A percentile compares a stretch with the other conserved stretches of the same genome.
phyloP scores from a whole-genome alignment of 306 rosid genomes.

The Lathyrus oleraceus region DNA sequence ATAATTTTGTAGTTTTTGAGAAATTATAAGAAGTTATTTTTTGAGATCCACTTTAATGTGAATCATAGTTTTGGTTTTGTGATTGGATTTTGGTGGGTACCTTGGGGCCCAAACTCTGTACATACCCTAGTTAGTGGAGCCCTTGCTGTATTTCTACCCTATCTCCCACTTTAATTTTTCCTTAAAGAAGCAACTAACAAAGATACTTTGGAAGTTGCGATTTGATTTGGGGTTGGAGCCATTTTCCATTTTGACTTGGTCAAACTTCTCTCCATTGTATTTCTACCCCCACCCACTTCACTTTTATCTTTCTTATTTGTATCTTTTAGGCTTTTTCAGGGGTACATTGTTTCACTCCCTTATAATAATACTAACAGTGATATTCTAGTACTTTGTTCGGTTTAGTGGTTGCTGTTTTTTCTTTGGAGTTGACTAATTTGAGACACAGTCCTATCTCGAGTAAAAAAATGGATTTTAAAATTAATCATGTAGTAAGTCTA shows the following conservation, averaged over 20 bases:
- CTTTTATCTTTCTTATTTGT: too few species aligned
- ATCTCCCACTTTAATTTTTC: slow-evolving; percentile 33
- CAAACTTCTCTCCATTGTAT: slow-evolving; percentile 13
- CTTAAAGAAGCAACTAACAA: slow-evolving; percentile 31
- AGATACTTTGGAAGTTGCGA: slow-evolving; percentile 21
- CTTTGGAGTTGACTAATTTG: too few species aligned
- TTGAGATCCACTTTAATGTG: too few species aligned
- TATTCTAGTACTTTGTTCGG: too few species aligned
- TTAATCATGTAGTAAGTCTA: too few species aligned
- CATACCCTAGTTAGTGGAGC: slow-evolving; percentile 11
- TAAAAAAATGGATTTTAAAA: too few species aligned
- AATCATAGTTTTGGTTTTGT: too few species aligned
- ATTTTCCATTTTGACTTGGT: slow-evolving; percentile 37
- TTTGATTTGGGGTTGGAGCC: slow-evolving; percentile 14
- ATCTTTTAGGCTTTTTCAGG: not conserved
- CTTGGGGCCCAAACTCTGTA: not conserved
- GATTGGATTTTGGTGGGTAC: not conserved
- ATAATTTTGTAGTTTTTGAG: too few species aligned
- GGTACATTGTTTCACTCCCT: not conserved
- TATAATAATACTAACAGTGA: too few species aligned
- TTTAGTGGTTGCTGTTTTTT: too few species aligned
- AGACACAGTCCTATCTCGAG: too few species aligned
- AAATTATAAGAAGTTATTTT: too few species aligned
- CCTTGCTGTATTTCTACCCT: not conserved
- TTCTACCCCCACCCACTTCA: not conserved